phyloP scores from a whole-genome alignment of 1,139 yeast genomes.

The Magnusiomyces magnusii region DNA sequence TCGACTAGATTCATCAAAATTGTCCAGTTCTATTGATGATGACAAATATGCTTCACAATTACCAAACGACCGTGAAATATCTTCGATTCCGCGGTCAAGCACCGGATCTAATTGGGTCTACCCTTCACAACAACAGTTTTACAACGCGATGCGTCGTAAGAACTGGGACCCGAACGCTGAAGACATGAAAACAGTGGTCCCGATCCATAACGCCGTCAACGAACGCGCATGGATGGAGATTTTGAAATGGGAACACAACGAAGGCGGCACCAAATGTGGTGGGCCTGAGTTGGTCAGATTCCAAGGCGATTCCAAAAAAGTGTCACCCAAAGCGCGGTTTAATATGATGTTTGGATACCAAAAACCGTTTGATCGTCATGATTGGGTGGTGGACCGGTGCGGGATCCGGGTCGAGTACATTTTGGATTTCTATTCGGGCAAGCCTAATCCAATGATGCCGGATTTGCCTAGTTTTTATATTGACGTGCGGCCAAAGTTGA shows the following conservation, averaged over 20 bases:
- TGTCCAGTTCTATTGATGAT: conserved; percentile 21
- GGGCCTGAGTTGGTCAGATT: conserved; percentile 80
- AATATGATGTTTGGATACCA: conserved; percentile 53
- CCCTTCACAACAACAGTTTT: conserved; percentile 93
- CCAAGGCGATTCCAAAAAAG: conserved; percentile 76
- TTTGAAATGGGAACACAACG: conserved; percentile 65
- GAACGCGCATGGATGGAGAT: conserved; percentile 91
- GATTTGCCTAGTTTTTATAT: conserved; percentile 58
- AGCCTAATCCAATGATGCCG: conserved; percentile 41
- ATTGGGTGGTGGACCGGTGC: conserved; percentile 87
- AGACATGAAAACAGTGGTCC: conserved; percentile 89
- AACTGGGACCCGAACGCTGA: conserved; percentile 73
- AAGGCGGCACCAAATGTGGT: conserved; percentile 62
- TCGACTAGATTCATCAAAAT: conserved; percentile 17
- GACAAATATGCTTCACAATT: conserved; percentile 29
- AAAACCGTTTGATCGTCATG: conserved; percentile 92
- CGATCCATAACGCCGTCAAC: conserved; percentile 89
- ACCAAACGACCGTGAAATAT: conserved; percentile 55
- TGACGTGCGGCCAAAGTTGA: conserved; percentile 88
- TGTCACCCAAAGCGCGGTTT: conserved; percentile 87
- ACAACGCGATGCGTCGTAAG: conserved; percentile 87
- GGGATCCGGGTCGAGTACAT: conserved; percentile 82
- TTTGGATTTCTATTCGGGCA: conserved; percentile 80
- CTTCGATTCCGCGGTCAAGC: conserved; percentile 79
- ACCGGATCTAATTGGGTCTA: conserved; percentile 71